Percentiles rank a stretch among this genome's conserved stretches.
Conservation (phyloP, 2,329 filamentous ascomycete species). For the Paracorniculantispora psalliotae region DNA sequence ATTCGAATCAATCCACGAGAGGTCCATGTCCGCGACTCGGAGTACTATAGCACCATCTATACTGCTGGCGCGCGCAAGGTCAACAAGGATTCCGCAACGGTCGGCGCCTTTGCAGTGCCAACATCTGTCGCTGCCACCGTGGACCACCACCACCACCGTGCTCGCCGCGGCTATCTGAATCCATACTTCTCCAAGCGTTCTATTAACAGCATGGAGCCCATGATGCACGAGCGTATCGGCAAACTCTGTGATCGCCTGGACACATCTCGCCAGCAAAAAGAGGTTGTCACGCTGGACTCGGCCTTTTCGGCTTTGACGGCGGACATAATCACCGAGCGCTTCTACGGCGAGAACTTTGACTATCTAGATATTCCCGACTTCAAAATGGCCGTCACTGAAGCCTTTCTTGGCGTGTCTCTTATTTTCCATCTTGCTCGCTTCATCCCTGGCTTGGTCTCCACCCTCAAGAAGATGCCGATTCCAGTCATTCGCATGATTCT, state of each 20-base stretch:
- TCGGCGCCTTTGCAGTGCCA: slow-evolving; percentile 2
- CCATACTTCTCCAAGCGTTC: slow-evolving; percentile 16
- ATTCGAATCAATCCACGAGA: slow-evolving; percentile 25
- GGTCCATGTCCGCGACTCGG: slow-evolving; percentile 23
- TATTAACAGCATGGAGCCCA: background rate
- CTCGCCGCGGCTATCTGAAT: slow-evolving; percentile 1
- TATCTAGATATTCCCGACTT: background rate
- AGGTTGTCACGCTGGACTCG: background rate
- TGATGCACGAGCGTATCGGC: background rate
- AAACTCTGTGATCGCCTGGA: background rate
- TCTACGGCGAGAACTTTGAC: background rate
- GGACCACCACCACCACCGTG: slow-evolving; percentile 4
- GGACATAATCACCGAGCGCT: slow-evolving; percentile 5
- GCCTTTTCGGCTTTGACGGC: slow-evolving; percentile 4
- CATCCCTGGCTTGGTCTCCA: background rate
- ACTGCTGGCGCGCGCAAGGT: background rate
- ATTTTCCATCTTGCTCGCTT: background rate
- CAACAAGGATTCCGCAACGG: slow-evolving; percentile 8
- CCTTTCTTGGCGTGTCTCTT: background rate
- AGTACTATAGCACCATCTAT: slow-evolving; percentile 20
- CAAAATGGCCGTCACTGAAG: background rate
- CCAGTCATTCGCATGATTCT: background rate
- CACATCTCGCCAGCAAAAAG: background rate
- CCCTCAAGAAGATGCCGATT: background rate
- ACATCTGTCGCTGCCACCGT: background rate